phyloP scores from a whole-genome alignment of 495 filamentous ascomycete genomes.

The Podospora anserina region DNA sequence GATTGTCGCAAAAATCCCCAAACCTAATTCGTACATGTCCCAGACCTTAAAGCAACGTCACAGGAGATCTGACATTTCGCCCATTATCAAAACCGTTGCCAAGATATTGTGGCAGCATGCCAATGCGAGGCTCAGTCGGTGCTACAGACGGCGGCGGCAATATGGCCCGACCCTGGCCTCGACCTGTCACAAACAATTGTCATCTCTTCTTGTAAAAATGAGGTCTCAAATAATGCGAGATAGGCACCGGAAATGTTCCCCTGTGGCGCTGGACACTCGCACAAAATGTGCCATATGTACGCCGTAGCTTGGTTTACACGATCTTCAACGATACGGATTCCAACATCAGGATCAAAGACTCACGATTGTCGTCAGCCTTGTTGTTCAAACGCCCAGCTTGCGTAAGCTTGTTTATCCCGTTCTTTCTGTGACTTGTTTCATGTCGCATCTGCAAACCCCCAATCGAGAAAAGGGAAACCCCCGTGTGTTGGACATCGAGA shows the following conservation, averaged over 20 bases:
- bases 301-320: not conserved
- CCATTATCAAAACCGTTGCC: not conserved
- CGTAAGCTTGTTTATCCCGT: not conserved
- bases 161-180: not conserved
- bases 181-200: not conserved
- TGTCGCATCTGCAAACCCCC: constrained; percentile 1
- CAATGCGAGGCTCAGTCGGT: not conserved
- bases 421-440: constrained; percentile 7
- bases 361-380: not conserved
- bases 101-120: not conserved
- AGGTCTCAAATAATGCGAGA: not conserved
- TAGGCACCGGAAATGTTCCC: not conserved
- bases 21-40: not conserved
- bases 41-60: not conserved
- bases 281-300: not conserved
- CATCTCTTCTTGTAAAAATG: not conserved
- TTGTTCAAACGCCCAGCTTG: not conserved
- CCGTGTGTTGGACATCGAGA: not conserved
- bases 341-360: not conserved
- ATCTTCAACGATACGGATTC: not conserved
- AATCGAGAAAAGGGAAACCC: not conserved
- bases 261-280: not conserved
- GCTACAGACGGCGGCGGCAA: not conserved
- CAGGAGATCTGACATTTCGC: not conserved
- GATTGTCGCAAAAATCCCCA: not conserved